These are phyloP conservation scores for Chlorella sp. DNA, from an alignment of 139 green algal genomes.

Conservation along the genomic window DNA sequence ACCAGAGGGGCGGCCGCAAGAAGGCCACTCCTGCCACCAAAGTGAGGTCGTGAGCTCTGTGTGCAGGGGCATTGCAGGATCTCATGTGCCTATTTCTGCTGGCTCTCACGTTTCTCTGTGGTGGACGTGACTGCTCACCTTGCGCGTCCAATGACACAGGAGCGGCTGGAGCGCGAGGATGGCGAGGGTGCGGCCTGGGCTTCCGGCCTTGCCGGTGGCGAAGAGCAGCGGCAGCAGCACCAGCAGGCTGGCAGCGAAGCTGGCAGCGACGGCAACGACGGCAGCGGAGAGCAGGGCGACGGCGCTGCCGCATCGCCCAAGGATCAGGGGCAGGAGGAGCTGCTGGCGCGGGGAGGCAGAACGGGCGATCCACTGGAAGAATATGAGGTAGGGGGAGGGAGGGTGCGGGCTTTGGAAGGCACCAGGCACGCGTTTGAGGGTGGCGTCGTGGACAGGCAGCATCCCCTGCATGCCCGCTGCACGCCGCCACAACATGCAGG, in stretches of 20 bases:
- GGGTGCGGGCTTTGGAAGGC: no score
- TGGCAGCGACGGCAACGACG: not conserved
- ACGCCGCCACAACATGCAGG: no score
- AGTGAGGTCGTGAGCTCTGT: no score
- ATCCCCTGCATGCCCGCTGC: no score
- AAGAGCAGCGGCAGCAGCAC: not conserved
- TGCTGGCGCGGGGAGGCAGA: not conserved
- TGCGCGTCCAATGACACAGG: no score
- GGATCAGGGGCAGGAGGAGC: not conserved
- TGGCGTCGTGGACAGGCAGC: no score
- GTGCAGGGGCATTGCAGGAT: no score
- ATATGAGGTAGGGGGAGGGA: no score
- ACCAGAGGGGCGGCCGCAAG: slow-evolving; percentile 13
- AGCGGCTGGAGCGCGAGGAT: not conserved
- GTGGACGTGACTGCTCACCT: no score
- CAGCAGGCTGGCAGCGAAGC: not conserved
- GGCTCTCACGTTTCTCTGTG: no score
- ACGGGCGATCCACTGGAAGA: not conserved
- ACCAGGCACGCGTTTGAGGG: no score
- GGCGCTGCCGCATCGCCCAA: not conserved
- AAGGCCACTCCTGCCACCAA: not conserved
- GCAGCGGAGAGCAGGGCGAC: not conserved
- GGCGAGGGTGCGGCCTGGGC: not conserved
- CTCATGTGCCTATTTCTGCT: no score
- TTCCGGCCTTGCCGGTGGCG: not conserved